phyloP scores from a whole-genome alignment of 2,329 filamentous ascomycete species.

The Venturia oleaginea region DNA sequence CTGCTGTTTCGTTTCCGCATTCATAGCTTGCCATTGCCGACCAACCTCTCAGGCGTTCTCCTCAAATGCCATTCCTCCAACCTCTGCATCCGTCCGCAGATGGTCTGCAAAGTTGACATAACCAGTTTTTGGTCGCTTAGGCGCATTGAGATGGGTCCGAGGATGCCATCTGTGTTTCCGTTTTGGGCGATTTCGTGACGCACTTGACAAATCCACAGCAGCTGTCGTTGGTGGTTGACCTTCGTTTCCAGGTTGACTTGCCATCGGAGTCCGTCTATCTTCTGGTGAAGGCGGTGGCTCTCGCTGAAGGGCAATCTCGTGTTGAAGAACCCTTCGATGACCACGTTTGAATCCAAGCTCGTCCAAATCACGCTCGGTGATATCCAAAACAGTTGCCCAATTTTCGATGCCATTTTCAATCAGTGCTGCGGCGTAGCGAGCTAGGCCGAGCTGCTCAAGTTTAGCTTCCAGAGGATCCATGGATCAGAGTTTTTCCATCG shows the following conservation, averaged over 20 bases:
- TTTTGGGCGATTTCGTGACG: neutral
- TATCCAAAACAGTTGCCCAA: conserved; percentile 16
- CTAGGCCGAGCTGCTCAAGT: conserved; percentile 8
- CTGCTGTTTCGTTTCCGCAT: neutral
- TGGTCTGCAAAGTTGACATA: conserved; percentile 13
- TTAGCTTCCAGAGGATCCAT: neutral
- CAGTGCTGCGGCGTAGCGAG: conserved; percentile 13
- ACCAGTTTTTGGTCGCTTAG: conserved; percentile 12
- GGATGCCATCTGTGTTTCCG: conserved; percentile 10
- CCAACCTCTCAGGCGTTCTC: conserved; percentile 11
- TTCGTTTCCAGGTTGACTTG: neutral
- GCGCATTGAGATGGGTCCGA: conserved; percentile 7
- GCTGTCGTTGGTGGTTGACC: neutral
- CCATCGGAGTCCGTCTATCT: neutral
- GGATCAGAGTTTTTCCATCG: neutral
- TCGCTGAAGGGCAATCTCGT: conserved; percentile 13
- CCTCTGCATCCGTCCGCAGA: neutral
- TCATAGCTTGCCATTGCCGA: neutral
- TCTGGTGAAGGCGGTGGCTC: neutral
- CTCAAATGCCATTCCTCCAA: conserved; percentile 1
- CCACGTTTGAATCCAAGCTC: conserved; percentile 16
- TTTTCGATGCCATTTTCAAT: conserved; percentile 17
- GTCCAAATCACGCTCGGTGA: conserved; percentile 17
- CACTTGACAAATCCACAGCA: neutral
- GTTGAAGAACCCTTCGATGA: conserved; percentile 17